Evolutionary conservation across 768 basidiomycete genomes (phyloP), one percentile per base, ranked within the genome.

Genomic region (Cystofilobasidium capitatum): DNA sequence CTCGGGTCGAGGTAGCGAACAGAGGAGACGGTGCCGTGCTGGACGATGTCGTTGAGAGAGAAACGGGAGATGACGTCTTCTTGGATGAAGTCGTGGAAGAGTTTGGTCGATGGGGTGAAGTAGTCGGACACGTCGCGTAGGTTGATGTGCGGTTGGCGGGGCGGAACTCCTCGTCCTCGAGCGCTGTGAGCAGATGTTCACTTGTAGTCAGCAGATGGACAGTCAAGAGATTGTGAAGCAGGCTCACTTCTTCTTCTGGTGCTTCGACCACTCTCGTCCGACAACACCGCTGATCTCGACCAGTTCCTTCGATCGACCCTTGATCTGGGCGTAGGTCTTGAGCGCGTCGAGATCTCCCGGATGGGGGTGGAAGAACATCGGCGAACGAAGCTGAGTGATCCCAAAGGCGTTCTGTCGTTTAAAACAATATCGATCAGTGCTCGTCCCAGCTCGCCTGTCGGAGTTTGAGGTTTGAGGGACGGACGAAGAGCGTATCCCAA

Each of bases 361-460:
- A 20, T 58, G 31, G 0, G 71, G 70, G 51, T 75, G 73, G 35
- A 74, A 75, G 29, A 73, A 65, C 70, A 75, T 71, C 13, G 74
- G 74, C 14, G 66, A 69, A 16, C 74, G 66, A 5, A 75, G 64
- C 33, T 71, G 68, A 16, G n/a, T 31, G 66, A 75, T 73, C 40
- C 58, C 20, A 14, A 75, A 61, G 0, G 44, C 45, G 5, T 64
- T 24, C 63, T 64, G 49, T 5, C 16, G n/a, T 17, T 16, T n/a
- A 13, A 37, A 35, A 13, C 1, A 22, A 44, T 14, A 64, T 9
- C 14, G 5, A 5, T 31, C 29, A 31, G 14, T 47, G 17, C 1
- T 47, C 4, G 24, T 31, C n/a, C n/a, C n/a, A n/a, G n/a, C n/a
- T n/a, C n/a, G n/a, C n/a, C n/a, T n/a, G n/a, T n/a, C n/a, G n/a